Base-by-base conservation (phyloP, 2,329 filamentous ascomycete genomes). In the Dactylellina haptotyla region DNA sequence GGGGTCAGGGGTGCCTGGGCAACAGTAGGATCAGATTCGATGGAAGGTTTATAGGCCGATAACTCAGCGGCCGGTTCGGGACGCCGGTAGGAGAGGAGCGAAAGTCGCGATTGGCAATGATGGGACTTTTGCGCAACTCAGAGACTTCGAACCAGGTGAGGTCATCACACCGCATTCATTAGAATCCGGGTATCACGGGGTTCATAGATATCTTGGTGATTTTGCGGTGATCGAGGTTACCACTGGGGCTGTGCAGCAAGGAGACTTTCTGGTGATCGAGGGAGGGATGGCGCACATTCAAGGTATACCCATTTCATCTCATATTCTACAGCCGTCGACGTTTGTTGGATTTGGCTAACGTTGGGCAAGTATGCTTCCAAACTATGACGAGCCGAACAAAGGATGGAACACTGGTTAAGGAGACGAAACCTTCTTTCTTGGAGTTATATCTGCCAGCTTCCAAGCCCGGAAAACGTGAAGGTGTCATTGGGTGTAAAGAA, bases 21-120 rank as follows among this genome's bases (percentile, higher is more conserved):
- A n/a, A 3, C 20, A 41, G 2, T 39, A 16, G 8, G 26, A 46
- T n/a, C 9, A 23, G 4, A 10, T 32, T 25, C 18, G 58, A 37
- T 71, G 66, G 66, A 71, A 51, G 14, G 45, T 30, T 3, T 71
- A 71, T 45, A 58, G 66, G 3, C 66, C 50, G 3, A 18, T 71
- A 46, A 23, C 34, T 2, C n/a, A 57, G 12, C 20, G 20, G 23
- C 32, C 26, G 26, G 8, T 14, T 9, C 10, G 30, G 20, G 43
- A 26, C 6, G 12, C 10, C 4, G 20, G 18, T 3, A 34, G 30
- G 41, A 32, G 12, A 41, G 3, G 12, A 10, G 39, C 14, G 26
- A 41, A 5, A 16, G 25, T 66, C 18, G 62, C 62, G 5, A 53
- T 39, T 46, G 56, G 45, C 1, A 6, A n/a, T 9, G 41, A 70